These are phyloP conservation scores for Didymella lethalis DNA, from an alignment of 2,329 filamentous ascomycete species.

Conservation along the genomic window DNA sequence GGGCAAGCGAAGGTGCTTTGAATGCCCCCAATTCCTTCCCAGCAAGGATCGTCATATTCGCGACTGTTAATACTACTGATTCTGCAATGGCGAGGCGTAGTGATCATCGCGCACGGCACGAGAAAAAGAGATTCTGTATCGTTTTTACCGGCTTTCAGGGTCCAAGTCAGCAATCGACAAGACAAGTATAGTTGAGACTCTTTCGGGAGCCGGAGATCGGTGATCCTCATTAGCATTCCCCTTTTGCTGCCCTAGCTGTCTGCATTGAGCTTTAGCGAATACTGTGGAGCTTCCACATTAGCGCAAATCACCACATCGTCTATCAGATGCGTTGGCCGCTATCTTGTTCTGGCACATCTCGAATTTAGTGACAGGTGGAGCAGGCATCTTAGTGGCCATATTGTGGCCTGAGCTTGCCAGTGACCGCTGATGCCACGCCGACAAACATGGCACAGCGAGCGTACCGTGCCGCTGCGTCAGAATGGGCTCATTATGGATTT, in stretches of 20 bases:
- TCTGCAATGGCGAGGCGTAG: slow-evolving; percentile 7
- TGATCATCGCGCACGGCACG: slow-evolving; percentile 14
- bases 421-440: not conserved
- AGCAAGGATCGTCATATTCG: slow-evolving; percentile 6
- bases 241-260: slow-evolving; percentile 13
- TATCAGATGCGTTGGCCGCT: slow-evolving; percentile 12
- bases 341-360: not conserved
- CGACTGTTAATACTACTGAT: slow-evolving; percentile 10
- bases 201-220: slow-evolving; percentile 2
- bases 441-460: slow-evolving; percentile 3
- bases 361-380: slow-evolving; percentile 4
- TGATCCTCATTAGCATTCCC: slow-evolving; percentile 8
- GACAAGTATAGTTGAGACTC: slow-evolving; percentile 7
- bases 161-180: slow-evolving; percentile 16
- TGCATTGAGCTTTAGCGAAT: slow-evolving; percentile 13
- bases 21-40: not conserved
- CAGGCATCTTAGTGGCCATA: not conserved
- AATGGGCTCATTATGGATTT: slow-evolving; percentile 6
- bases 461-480: slow-evolving; percentile 10
- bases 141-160: slow-evolving; percentile 19
- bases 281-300: slow-evolving; percentile 9
- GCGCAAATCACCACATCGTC: slow-evolving; percentile 5
- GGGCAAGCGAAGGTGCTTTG: slow-evolving; percentile 2
- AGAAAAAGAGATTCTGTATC: slow-evolving; percentile 8
- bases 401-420: slow-evolving; percentile 4